These are phyloP conservation scores for Cicer yamashitae DNA, from an alignment of 306 rosid genomes.

Conservation along the genomic window DNA sequence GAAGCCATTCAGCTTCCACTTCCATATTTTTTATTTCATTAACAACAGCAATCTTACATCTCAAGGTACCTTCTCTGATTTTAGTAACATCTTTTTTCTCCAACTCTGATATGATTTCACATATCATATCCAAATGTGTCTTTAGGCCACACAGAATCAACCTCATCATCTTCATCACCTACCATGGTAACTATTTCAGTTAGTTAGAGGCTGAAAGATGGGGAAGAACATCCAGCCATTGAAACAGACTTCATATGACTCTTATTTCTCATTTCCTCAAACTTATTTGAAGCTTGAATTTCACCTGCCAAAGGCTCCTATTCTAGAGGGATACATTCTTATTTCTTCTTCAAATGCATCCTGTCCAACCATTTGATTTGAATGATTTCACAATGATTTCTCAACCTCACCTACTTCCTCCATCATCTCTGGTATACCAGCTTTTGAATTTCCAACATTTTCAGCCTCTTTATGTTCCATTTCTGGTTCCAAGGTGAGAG, in stretches of 20 bases:
- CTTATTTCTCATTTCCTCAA: background rate
- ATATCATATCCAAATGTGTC: slow-evolving; percentile 20
- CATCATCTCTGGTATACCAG: background rate
- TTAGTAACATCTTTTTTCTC: background rate
- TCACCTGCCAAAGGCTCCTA: background rate
- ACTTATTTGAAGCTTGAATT: background rate
- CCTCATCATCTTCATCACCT: background rate
- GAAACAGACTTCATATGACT: background rate
- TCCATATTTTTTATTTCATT: background rate
- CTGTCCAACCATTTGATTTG: background rate
- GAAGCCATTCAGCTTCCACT: slow-evolving; percentile 37
- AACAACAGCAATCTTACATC: background rate
- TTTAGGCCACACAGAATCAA: background rate
- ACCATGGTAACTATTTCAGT: background rate
- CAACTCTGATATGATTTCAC: slow-evolving; percentile 30
- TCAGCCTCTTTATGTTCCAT: background rate
- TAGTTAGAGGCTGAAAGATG: too few relatives aligned
- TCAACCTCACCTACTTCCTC: background rate
- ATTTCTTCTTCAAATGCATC: background rate
- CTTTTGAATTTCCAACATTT: background rate
- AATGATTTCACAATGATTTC: background rate
- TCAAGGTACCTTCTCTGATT: background rate
- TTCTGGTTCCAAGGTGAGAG: slow-evolving; percentile 6
- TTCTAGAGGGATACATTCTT: background rate
- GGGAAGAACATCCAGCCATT: background rate